A percentile compares a stretch with the other conserved stretches of the same genome.
Evolutionary conservation across 208 protist genomes (phyloP).

Genomic region (Herpetomonas tarakana): DNA sequence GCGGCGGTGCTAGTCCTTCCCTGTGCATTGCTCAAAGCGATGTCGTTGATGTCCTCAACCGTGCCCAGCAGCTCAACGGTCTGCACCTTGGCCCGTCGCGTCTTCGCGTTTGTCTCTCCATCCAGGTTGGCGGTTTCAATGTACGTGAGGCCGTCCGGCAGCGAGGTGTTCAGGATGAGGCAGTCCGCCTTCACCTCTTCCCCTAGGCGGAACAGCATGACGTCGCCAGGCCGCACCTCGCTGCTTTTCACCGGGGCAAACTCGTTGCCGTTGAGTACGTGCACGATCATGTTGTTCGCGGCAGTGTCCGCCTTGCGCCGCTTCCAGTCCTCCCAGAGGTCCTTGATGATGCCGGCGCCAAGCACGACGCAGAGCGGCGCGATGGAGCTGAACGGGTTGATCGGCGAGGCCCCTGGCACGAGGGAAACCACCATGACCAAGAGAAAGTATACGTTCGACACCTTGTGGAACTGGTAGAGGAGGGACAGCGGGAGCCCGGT

Average conservation of each 20-base stretch:
- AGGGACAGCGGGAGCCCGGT: conserved; percentile 65
- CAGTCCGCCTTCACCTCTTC: conserved; percentile 82
- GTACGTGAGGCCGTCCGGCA: conserved; percentile 79
- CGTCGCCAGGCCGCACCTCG: conserved; percentile 80
- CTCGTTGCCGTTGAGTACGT: conserved; percentile 41
- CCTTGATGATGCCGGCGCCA: conserved; percentile 80
- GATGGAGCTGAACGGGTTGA: conserved; percentile 87
- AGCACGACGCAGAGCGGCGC: conserved; percentile 85
- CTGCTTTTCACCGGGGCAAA: conserved; percentile 44
- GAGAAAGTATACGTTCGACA: conserved; percentile 94
- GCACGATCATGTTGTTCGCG: conserved; percentile 47
- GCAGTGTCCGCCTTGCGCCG: conserved; percentile 50
- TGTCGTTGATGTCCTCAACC: conserved; percentile 67
- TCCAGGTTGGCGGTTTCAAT: conserved; percentile 92
- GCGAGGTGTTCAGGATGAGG: conserved; percentile 69
- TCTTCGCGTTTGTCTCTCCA: conserved; percentile 91
- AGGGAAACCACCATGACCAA: conserved; percentile 86
- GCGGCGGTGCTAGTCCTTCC: no score
- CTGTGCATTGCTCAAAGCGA: no score
- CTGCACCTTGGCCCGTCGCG: conserved; percentile 54
- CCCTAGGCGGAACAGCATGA: conserved; percentile 64
- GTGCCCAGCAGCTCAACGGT: conserved; percentile 62
- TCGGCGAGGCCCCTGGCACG: conserved; percentile 81
- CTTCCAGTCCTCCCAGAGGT: conserved; percentile 84
- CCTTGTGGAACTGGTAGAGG: conserved; percentile 85